These are phyloP conservation scores for Rhododendron vialii DNA, from an alignment of 148 eudicot genomes.

Conservation along the genomic window DNA sequence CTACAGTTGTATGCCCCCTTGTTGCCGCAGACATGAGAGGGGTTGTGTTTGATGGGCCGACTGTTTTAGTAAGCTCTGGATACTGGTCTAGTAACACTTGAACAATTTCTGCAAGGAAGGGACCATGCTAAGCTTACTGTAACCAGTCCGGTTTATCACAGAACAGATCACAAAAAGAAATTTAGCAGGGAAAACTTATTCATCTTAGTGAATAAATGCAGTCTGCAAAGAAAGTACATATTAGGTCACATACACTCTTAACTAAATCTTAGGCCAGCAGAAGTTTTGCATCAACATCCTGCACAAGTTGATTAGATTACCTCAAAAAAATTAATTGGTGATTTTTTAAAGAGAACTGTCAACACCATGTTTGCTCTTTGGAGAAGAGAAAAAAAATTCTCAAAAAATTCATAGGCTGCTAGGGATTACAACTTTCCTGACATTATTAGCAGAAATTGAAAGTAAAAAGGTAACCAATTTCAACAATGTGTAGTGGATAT, in stretches of 20 bases:
- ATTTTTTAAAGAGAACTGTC: neutral
- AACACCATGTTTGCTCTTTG: neutral
- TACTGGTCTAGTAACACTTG: constrained; percentile 70
- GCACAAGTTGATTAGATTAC: neutral
- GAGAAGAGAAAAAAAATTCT: neutral
- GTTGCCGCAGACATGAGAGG: constrained; percentile 80
- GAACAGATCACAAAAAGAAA: neutral
- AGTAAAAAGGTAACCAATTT: neutral
- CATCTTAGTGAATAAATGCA: neutral
- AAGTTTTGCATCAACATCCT: neutral
- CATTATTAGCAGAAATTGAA: neutral
- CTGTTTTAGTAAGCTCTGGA: constrained; percentile 55
- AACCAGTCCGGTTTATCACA: neutral
- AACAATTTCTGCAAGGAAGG: constrained; percentile 55
- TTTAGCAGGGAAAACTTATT: neutral
- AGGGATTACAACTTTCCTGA: neutral
- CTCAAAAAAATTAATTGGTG: neutral
- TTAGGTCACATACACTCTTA: neutral
- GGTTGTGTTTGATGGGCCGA: constrained; percentile 63
- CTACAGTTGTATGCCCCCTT: constrained; percentile 69
- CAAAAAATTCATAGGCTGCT: neutral
- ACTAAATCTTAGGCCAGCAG: neutral
- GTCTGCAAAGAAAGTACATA: neutral
- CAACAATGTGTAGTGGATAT: neutral
- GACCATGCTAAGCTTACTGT: neutral